Base-by-base conservation (phyloP, 352 stramenopile genomes). In the Globisporangium parvum region DNA sequence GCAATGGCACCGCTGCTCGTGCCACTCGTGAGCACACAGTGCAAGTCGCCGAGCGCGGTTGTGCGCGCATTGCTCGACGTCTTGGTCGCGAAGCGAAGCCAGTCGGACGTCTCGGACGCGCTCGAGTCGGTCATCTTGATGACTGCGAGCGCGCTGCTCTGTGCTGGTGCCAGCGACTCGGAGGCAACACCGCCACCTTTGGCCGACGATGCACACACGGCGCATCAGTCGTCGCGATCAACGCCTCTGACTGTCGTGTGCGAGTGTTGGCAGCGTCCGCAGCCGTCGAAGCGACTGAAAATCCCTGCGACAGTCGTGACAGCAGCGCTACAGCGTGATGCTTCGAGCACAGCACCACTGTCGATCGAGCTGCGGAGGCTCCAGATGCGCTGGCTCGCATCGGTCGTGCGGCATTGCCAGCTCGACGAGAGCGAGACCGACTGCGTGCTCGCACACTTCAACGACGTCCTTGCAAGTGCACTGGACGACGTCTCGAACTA, bases 371-470 rank as follows among this genome's bases (percentile, higher is more conserved):
- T 70, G 17, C 70, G 68, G 10, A 31, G 63, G 2, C 40, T 57
- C 39, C 62, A 52, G 48, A 64, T 75, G 17, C 56, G 57, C 20
- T 53, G 68, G 18, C 50, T 83, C 17, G 63, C 66, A 23, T 77
- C 61, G 33, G 49, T 80, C 2, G 66, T 80, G 33, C 57, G 67
- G 40, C 75, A 85, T 45, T 85, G 73, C 58, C 49, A 69, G 24
- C 47, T 81, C 35, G 61, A 74, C 28, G 66, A 55, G 47, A 44
- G 28, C 47, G 60, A 53, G 8, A 59, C 71, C 23, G 23, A 57
- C 26, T 57, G 64, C 33, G 49, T 54, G 20, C 12, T 68, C 14
- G 66, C 65, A 6, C 51, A 33, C 49, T 76, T 80, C 20, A 60
- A 47, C 24, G 24, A 49, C 23, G 49, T 63, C 15, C 26, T 55